These are phyloP conservation scores for Schrenkiella parvula DNA, from an alignment of 345 rosid genomes.

Conservation along the genomic window DNA sequence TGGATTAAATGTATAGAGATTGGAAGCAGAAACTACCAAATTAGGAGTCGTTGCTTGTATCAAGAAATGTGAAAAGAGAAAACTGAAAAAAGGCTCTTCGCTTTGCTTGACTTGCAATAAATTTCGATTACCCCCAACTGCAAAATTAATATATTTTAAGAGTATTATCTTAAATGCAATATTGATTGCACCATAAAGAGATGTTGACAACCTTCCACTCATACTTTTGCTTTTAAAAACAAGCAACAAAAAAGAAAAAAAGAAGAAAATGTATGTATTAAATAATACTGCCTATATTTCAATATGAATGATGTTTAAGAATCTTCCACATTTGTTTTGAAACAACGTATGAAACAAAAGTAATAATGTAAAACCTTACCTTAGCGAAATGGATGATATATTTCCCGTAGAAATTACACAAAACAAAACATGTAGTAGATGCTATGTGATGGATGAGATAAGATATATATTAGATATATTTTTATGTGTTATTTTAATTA, in stretches of 20 bases:
- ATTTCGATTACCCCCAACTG: conserved; percentile 31
- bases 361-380: not conserved
- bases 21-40: not conserved
- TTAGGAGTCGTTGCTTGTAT: conserved; percentile 12
- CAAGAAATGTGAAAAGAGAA: conserved; percentile 20
- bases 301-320: not conserved
- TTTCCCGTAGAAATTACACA: not conserved
- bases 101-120: conserved; percentile 39
- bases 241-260: not conserved
- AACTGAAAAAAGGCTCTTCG: conserved; percentile 22
- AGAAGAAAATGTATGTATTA: not conserved
- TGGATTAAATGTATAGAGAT: conserved; percentile 22
- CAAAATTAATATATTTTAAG: not conserved
- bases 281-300: not conserved
- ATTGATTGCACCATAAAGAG: conserved; percentile 35
- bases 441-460: not conserved
- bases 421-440: not conserved
- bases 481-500: too few species aligned
- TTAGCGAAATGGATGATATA: not conserved
- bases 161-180: conserved; percentile 17
- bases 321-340: not conserved
- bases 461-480: too few species aligned
- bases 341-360: not conserved
- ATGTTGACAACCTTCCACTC: conserved; percentile 33
- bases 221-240: conserved; percentile 9